Base-by-base conservation (phyloP, 139 green algal genomes). In the Chlamydomonas urium region DNA sequence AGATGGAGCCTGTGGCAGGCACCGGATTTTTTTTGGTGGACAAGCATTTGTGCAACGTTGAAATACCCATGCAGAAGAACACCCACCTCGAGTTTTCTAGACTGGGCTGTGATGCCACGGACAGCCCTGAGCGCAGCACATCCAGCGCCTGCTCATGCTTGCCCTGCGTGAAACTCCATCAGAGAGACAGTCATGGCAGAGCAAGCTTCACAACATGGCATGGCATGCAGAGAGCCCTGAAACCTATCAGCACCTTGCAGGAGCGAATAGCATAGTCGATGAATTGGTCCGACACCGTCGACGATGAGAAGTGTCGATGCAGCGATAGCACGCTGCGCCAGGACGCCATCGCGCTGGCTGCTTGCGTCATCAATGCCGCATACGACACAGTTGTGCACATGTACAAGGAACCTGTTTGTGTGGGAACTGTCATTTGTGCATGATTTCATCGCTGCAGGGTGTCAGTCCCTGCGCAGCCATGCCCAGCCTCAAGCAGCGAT, bases 221-320 rank as follows among this genome's bases (percentile, higher is more conserved):
- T n/a, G n/a, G n/a, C n/a, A n/a, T n/a, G n/a, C n/a, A n/a, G n/a
- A n/a, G n/a, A n/a, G n/a, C n/a, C n/a, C n/a, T n/a, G n/a, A n/a
- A n/a, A n/a, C n/a, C n/a, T n/a, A n/a, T n/a, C n/a, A n/a, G 34
- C 47, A 83, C 82, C 81, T 87, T 87, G 58, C 67, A 85, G 31
- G 83, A 66, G 2, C 31, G 26, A 2, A 75, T 35, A 1, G 75
- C 83, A 34, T 81, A 89, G 0, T 62, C 56, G 4, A 89, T 80
- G 73, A 89, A 88, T 21, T 89, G 78, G 34, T 82, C 76, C 29
- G n/a, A n/a, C n/a, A n/a, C n/a, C n/a, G n/a, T n/a, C n/a, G n/a
- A n/a, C n/a, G n/a, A n/a, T n/a, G n/a, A n/a, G n/a, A n/a, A n/a
- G n/a, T n/a, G n/a, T n/a, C n/a, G n/a, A n/a, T n/a, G n/a, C n/a